Percentiles rank a stretch among this genome's conserved stretches.
phyloP scores from a whole-genome alignment of 2,329 filamentous ascomycete species.

The Lachnellula suecica region DNA sequence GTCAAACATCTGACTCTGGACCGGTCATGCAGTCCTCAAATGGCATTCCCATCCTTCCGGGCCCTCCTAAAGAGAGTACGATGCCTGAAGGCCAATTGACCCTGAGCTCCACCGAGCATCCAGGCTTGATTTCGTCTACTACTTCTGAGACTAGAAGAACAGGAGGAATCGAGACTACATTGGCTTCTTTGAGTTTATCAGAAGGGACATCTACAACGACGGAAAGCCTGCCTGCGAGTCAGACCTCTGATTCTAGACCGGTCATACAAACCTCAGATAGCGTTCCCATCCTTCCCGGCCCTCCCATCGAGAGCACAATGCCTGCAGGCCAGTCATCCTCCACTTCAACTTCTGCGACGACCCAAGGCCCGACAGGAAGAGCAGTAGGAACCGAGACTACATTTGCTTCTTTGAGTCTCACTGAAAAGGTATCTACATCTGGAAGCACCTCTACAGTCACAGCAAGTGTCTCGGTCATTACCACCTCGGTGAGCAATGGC shows the following conservation, averaged over 20 bases:
- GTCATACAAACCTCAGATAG: not conserved
- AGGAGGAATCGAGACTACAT: too few relatives aligned
- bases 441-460: constrained; percentile 17
- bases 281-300: not conserved
- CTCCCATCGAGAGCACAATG: not conserved
- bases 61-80: too few relatives aligned
- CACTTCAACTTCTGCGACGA: not conserved
- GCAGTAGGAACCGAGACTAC: not conserved
- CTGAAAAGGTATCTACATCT: constrained; percentile 7
- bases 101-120: too few relatives aligned
- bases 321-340: not conserved
- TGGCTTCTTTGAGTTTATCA: too few relatives aligned
- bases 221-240: not conserved
- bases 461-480: constrained; percentile 32
- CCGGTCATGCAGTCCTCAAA: too few relatives aligned
- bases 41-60: too few relatives aligned
- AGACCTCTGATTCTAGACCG: not conserved
- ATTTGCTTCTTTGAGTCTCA: not conserved
- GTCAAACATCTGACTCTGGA: too few relatives aligned
- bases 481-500: constrained; percentile 31
- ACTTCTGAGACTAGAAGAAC: too few relatives aligned
- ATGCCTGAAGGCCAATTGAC: too few relatives aligned
- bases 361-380: not conserved
- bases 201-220: not conserved
- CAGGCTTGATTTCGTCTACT: too few relatives aligned